Evolutionary conservation across 2,329 filamentous ascomycete species (phyloP).

Genomic region (Volutella citrinella): DNA sequence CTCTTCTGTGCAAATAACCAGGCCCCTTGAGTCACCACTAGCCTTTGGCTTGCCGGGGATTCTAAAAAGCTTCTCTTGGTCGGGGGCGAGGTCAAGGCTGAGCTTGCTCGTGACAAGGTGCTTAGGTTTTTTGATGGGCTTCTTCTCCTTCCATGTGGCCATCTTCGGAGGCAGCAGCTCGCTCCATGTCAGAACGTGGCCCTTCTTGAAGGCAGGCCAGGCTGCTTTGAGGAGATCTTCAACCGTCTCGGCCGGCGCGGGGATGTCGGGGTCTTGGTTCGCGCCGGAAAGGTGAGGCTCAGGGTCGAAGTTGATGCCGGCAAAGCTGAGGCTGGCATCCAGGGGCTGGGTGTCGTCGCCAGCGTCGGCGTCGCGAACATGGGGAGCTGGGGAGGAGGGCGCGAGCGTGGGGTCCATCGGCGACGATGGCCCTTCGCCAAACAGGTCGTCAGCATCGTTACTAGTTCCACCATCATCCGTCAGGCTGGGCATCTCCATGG

Average conservation of each 20-base stretch:
- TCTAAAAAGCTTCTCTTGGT: constrained; percentile 83
- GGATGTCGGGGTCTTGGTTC: constrained; percentile 62
- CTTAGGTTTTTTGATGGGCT: constrained; percentile 75
- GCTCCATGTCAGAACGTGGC: constrained; percentile 74
- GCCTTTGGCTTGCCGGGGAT: constrained; percentile 63
- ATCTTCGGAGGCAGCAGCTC: constrained; percentile 79
- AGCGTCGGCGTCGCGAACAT: constrained; percentile 38
- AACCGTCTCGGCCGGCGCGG: constrained; percentile 67
- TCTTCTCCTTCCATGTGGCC: constrained; percentile 75
- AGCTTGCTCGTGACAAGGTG: constrained; percentile 83
- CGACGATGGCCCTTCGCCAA: constrained; percentile 59
- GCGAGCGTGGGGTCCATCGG: constrained; percentile 42
- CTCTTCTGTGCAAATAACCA: constrained; percentile 44
- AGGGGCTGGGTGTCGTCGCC: constrained; percentile 32
- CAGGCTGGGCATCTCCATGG: constrained; percentile 49
- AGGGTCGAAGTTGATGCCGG: constrained; percentile 47
- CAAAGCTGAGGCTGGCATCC: constrained; percentile 33
- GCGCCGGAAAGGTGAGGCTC: constrained; percentile 41
- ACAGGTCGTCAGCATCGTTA: constrained; percentile 64
- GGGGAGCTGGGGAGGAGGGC: constrained; percentile 43
- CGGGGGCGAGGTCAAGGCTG: constrained; percentile 78
- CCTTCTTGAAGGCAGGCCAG: constrained; percentile 77
- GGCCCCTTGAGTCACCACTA: constrained; percentile 46
- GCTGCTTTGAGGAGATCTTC: constrained; percentile 74
- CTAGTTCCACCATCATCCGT: constrained; percentile 60